Base-by-base conservation (phyloP, 2,329 filamentous ascomycete genomes). In the Zopfia rhizophila region DNA sequence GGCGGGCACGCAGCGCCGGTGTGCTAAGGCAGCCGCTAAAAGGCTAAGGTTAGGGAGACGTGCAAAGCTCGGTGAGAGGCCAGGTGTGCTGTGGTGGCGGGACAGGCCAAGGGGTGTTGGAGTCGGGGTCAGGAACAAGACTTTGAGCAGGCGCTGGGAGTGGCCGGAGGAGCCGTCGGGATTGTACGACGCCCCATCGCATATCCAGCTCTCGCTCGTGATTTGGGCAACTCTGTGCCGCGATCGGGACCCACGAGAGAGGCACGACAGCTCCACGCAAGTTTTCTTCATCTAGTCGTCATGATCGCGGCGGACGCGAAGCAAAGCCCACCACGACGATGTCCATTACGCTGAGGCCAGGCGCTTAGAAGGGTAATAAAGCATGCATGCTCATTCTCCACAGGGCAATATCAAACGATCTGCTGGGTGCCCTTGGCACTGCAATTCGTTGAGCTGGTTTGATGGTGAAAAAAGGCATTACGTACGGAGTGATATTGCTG, bases 91-190 rank as follows among this genome's bases (percentile, higher is more conserved):
- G 38, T 40, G 41, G 44, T 59, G 61, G 59, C 55, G 60, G 55
- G 33, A 36, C 37, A 30, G 35, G 37, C 38, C 56, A 59, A 45
- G 63, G 55, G 35, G 53, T 51, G 10, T 23, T 21, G 23, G 37
- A 48, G 47, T 32, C 44, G 42, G 56, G 59, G 55, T 55, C 55
- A 68, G 61, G 60, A 58, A 66, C 55, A 56, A 24, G 45, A 32
- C 25, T 19, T 37, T 41, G 45, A 52, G 32, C 44, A 46, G 51
- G 50, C 41, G 36, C 36, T 54, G 43, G 51, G 36, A 60, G 52
- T 66, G 61, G 57, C 50, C 49, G 41, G 58, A 29, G 33, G 36
- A 49, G 45, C 50, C 47, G 47, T 36, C 45, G 45, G 41, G 31
- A 36, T 39, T 38, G 35, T 45, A 37, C 54, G 44, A 52, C 46